Percentiles rank a stretch among this genome's conserved stretches.
These are phyloP conservation scores for Phallus indusiatus DNA, from an alignment of 768 basidiomycete genomes.

Conservation along the genomic window DNA sequence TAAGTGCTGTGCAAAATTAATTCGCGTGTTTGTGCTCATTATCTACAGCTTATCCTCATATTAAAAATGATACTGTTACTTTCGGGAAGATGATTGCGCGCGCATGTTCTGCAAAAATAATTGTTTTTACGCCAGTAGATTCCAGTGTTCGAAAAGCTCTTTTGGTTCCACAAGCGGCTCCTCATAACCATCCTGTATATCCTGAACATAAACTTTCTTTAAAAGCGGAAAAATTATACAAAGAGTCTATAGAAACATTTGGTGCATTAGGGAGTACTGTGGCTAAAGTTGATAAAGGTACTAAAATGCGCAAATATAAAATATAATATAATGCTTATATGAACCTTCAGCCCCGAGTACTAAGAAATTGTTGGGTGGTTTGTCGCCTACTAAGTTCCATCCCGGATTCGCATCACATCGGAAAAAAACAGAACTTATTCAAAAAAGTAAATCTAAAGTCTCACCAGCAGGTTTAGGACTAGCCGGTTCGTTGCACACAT, in stretches of 20 bases:
- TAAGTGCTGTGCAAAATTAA: background rate
- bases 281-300: slow-evolving; percentile 1
- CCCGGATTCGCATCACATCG: too few relatives aligned
- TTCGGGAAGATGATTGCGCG: background rate
- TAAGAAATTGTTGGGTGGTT: too few relatives aligned
- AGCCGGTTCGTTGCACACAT: too few relatives aligned
- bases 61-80: background rate
- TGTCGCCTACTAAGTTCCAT: too few relatives aligned
- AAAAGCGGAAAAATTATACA: background rate
- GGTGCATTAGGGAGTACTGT: background rate
- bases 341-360: too few relatives aligned
- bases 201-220: background rate
- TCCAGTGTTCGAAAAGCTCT: background rate
- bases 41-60: background rate
- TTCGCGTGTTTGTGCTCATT: background rate
- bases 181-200: background rate
- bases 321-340: too few relatives aligned
- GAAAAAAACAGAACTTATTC: too few relatives aligned
- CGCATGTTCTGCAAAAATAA: background rate
- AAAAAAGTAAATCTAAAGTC: too few relatives aligned
- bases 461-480: too few relatives aligned
- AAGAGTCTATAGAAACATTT: background rate
- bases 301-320: too few relatives aligned
- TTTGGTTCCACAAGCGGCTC: background rate
- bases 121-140: background rate